Conservation (phyloP, 2,329 filamentous ascomycete species). For the Epichloe uncinata region DNA sequence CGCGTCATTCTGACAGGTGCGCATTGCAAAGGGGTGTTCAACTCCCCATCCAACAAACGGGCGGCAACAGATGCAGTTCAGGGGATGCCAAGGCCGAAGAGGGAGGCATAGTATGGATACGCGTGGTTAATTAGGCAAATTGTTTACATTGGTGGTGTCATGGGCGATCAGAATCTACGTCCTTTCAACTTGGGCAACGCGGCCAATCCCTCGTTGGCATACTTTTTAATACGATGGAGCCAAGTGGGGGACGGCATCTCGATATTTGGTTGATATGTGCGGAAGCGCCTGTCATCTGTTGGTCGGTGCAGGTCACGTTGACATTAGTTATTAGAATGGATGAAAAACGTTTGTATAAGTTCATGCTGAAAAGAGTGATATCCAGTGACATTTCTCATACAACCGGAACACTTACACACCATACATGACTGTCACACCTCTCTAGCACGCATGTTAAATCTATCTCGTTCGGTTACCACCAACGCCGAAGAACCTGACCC, state of each 20-base stretch:
- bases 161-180: neutral
- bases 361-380: neutral
- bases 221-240: neutral
- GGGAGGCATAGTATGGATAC: neutral
- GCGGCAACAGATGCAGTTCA: neutral
- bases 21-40: neutral
- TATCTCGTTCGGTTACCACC: neutral
- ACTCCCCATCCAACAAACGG: neutral
- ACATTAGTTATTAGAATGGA: neutral
- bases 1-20: neutral
- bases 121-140: neutral
- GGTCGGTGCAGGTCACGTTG: neutral
- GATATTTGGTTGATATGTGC: neutral
- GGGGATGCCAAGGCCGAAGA: neutral
- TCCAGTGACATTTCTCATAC: neutral
- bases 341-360: neutral
- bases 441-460: neutral
- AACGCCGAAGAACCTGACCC: neutral
- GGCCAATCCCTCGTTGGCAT: neutral
- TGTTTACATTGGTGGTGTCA: neutral
- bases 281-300: neutral
- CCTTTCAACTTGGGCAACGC: neutral
- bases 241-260: neutral
- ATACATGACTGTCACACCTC: neutral
- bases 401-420: neutral